Evolutionary conservation across 2,329 filamentous ascomycete species (phyloP).

Genomic region (Cadophora malorum): DNA sequence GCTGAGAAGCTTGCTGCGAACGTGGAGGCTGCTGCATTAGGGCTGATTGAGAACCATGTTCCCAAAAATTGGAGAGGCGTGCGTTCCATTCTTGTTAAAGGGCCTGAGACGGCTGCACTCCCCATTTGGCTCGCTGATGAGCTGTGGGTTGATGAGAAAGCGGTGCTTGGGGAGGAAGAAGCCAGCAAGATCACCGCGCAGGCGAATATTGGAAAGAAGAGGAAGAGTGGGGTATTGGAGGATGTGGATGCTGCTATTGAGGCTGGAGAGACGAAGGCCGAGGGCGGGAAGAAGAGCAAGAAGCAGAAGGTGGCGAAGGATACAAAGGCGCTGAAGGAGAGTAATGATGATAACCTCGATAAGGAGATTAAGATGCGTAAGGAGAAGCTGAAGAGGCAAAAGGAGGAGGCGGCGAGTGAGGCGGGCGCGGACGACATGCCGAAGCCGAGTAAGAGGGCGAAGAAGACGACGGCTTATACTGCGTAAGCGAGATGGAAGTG

Average conservation of each 20-base stretch:
- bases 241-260: slow-evolving; percentile 43
- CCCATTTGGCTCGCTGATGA: slow-evolving; percentile 96
- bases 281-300: slow-evolving; percentile 44
- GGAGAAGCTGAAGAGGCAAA: slow-evolving; percentile 47
- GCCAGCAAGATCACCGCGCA: slow-evolving; percentile 48
- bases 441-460: slow-evolving; percentile 38
- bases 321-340: slow-evolving; percentile 37
- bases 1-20: slow-evolving; percentile 82
- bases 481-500: slow-evolving; percentile 25
- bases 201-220: slow-evolving; percentile 66
- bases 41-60: slow-evolving; percentile 79
- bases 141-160: slow-evolving; percentile 82
- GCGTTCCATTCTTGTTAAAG: slow-evolving; percentile 87
- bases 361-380: slow-evolving; percentile 46
- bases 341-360: slow-evolving; percentile 46
- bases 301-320: slow-evolving; percentile 45
- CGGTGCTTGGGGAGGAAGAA: slow-evolving; percentile 67
- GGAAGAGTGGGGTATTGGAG: slow-evolving; percentile 46
- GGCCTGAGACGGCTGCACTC: slow-evolving; percentile 82
- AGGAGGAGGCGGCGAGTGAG: slow-evolving; percentile 43
- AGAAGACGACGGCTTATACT: slow-evolving; percentile 39
- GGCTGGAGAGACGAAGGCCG: slow-evolving; percentile 41
- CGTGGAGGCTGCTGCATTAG: slow-evolving; percentile 71
- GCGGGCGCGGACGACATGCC: slow-evolving; percentile 40
- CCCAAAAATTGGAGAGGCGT: slow-evolving; percentile 89